Base-by-base conservation (phyloP, 352 stramenopile genomes). In the Blastocystis sp. region DNA sequence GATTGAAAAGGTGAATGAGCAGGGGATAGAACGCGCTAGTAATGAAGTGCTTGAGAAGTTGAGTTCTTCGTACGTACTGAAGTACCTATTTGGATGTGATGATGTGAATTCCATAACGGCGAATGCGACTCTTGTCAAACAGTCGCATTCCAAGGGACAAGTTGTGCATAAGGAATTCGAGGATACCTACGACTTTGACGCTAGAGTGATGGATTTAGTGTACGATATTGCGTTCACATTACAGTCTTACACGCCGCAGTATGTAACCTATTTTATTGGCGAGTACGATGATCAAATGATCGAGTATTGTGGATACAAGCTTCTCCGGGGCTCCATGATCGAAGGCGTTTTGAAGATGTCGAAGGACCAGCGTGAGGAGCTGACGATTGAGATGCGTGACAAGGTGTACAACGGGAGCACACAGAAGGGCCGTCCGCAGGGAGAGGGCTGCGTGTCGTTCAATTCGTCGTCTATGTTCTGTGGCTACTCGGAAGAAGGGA, bases 191-290 rank as follows among this genome's bases (percentile, higher is more conserved):
- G 48, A 57, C 48, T 57, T 57, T 14, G 48, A 57, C 6, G 6
- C 48, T 14, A 57, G 6, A 7, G 48, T 57, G 6, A 57, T 57
- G 48, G 48, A 57, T 57, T 14, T 57, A 7, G 48, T 57, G 48
- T 57, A 17, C 14, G 6, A 17, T 57, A 7, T 57, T 57, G 6
- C 48, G 14, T 17, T 17, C 48, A 14, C 48, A 17, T 57, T 57
- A 14, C 6, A 57, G 48, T 7, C 48, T 7, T 17, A 17, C 6
- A 57, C 6, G 48, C 14, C 48, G 14, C 6, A 57, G 6, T 57
- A 7, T 57, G 14, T 57, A 7, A 43, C 42, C 7, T 81, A 68
- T 45, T 84, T 84, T 28, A 69, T 84, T 70, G 74, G 74, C 17
- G 74, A 84, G 60, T 84, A 28, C 69, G 9, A 57, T 34, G 19